phyloP scores from a whole-genome alignment of 495 filamentous ascomycete species.

The Xylaria venustula region DNA sequence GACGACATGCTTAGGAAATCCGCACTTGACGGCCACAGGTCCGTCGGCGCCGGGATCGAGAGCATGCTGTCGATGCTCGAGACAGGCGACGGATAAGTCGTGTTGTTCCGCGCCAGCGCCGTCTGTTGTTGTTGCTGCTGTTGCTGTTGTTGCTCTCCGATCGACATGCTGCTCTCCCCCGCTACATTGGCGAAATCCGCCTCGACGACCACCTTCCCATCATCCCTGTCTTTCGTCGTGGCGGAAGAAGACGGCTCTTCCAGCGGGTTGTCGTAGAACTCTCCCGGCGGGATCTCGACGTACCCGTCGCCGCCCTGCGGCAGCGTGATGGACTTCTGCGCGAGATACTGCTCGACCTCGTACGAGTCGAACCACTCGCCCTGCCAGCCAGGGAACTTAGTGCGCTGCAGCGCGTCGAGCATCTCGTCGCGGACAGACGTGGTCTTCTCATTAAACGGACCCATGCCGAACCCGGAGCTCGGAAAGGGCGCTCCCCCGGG shows the following conservation, averaged over 20 bases:
- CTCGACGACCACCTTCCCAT: too few species aligned
- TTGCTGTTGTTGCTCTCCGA: too few species aligned
- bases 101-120: background rate
- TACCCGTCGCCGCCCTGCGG: conserved; percentile 48
- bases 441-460: conserved; percentile 37
- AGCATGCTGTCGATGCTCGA: conserved; percentile 8
- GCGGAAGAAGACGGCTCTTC: conserved; percentile 9
- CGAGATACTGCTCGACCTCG: conserved; percentile 70
- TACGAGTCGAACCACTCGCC: conserved; percentile 73
- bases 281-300: conserved; percentile 42
- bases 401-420: conserved; percentile 36
- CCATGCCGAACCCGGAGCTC: conserved; percentile 42
- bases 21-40: conserved; percentile 14
- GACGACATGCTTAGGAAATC: conserved; percentile 2
- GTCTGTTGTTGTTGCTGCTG: too few species aligned
- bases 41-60: conserved; percentile 1
- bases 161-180: too few species aligned
- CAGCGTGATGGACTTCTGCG: conserved; percentile 56
- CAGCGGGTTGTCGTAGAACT: conserved; percentile 25
- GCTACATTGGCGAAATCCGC: too few species aligned
- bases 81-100: background rate
- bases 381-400: conserved; percentile 50
- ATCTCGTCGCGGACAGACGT: conserved; percentile 29
- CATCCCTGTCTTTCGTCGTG: conserved; percentile 1
- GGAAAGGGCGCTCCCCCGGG: conserved; percentile 28